These are phyloP conservation scores for Sanguinoderma infundibulare DNA, from an alignment of 1,284 basidiomycete genomes.

Conservation along the genomic window DNA sequence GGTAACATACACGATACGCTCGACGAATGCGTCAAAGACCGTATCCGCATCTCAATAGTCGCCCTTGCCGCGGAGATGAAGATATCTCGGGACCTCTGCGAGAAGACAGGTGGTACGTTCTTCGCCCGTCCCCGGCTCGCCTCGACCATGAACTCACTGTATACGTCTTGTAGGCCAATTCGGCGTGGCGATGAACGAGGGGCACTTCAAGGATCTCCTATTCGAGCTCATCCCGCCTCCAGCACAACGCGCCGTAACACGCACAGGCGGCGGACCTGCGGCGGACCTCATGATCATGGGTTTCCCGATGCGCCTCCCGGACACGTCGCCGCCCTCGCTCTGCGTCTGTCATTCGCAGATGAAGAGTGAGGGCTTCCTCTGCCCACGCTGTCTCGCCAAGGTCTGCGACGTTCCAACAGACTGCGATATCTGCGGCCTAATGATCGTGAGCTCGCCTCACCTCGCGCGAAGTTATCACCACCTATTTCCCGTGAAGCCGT, in stretches of 20 bases:
- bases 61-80: conserved; percentile 97
- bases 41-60: conserved; percentile 91
- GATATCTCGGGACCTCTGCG: conserved; percentile 90
- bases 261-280: conserved; percentile 56
- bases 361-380: conserved; percentile 91
- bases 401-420: conserved; percentile 99
- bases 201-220: conserved; percentile 93
- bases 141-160: conserved; percentile 17
- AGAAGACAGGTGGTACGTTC: conserved; percentile 82
- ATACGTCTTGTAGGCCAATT: conserved; percentile 69
- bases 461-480: conserved; percentile 95
- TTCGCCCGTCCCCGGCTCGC: neutral
- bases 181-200: conserved; percentile 96
- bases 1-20: conserved; percentile 96
- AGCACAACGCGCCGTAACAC: conserved; percentile 71
- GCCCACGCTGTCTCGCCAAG: conserved; percentile 91
- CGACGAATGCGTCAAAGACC: conserved; percentile 77
- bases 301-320: conserved; percentile 91
- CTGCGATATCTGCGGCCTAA: conserved; percentile 95
- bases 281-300: conserved; percentile 99
- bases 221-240: conserved; percentile 97
- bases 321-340: conserved; percentile 79
- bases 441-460: conserved; percentile 98
- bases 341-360: conserved; percentile 95
- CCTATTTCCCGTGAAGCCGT: conserved; percentile 88